Evolutionary conservation across 2,329 filamentous ascomycete species (phyloP).

Genomic region (Talaromyces sp.): DNA sequence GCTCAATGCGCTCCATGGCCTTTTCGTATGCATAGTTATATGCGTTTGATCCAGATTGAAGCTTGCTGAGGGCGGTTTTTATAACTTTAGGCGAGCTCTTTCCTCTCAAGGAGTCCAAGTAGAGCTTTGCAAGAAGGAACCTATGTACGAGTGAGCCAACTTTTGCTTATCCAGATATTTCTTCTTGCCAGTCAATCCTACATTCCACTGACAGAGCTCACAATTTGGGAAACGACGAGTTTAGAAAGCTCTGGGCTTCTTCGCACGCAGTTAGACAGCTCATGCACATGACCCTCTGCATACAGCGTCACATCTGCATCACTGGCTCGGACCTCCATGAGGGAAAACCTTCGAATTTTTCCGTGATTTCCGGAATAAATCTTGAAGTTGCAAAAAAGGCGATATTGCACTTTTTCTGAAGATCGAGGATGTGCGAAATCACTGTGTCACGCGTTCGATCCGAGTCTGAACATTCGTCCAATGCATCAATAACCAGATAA

Average conservation of each 20-base stretch:
- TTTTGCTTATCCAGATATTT: not conserved
- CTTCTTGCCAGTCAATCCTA: slow-evolving; percentile 6
- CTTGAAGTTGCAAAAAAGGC: slow-evolving; percentile 28
- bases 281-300: not conserved
- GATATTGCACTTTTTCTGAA: slow-evolving; percentile 12
- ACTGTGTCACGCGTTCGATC: slow-evolving; percentile 10
- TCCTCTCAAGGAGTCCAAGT: slow-evolving; percentile 7
- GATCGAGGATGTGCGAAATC: slow-evolving; percentile 14
- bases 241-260: slow-evolving; percentile 11
- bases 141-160: slow-evolving; percentile 3
- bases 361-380: slow-evolving; percentile 18
- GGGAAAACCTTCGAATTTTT: slow-evolving; percentile 6
- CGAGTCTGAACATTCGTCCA: slow-evolving; percentile 16
- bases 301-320: slow-evolving; percentile 1
- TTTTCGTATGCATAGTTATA: slow-evolving; percentile 19
- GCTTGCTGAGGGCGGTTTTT: slow-evolving; percentile 12
- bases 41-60: slow-evolving; percentile 8
- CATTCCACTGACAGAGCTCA: slow-evolving; percentile 15
- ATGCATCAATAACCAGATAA: slow-evolving; percentile 17
- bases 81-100: slow-evolving; percentile 16
- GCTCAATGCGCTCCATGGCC: slow-evolving; percentile 18
- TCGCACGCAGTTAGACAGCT: slow-evolving; percentile 13
- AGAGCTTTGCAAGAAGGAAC: slow-evolving; percentile 12
- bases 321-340: not conserved
- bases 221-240: slow-evolving; percentile 12